Conservation (phyloP, 805 yeast genomes). For the Teunomyces aglyptinius region DNA sequence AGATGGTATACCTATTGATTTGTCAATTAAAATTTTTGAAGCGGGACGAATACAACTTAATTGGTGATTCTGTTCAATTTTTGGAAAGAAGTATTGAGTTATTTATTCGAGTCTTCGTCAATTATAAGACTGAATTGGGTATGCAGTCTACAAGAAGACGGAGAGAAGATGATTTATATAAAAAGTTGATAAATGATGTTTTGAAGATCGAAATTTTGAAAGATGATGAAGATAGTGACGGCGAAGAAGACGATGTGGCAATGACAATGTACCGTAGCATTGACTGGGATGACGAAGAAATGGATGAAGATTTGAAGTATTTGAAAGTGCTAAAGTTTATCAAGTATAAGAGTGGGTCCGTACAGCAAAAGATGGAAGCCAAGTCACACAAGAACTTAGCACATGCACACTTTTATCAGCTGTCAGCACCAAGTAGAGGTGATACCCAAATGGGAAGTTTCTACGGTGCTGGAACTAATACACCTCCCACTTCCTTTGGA, state of each 20-base stretch:
- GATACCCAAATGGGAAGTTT: background rate
- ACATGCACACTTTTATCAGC: background rate
- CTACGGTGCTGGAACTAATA: background rate
- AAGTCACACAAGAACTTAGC: background rate
- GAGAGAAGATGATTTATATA: conserved; percentile 37
- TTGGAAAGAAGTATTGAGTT: conserved; percentile 28
- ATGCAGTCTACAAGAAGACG: conserved; percentile 18
- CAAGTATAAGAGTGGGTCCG: conserved; percentile 31
- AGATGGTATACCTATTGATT: conserved; percentile 41
- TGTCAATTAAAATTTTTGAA: conserved; percentile 38
- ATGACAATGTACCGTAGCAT: conserved; percentile 23
- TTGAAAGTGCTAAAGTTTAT: conserved; percentile 41
- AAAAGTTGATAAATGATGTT: conserved; percentile 38
- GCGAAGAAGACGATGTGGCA: conserved; percentile 30
- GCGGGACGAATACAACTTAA: conserved; percentile 17
- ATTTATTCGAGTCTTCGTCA: conserved; percentile 37
- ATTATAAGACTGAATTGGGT: conserved; percentile 28
- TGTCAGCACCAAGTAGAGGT: background rate
- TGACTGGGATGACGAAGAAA: conserved; percentile 48
- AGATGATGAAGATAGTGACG: conserved; percentile 23
- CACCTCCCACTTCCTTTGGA: conserved; percentile 5
- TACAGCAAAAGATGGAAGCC: conserved; percentile 6
- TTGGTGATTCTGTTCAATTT: conserved; percentile 18
- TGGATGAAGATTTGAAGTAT: conserved; percentile 47
- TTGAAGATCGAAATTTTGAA: conserved; percentile 32